Evolutionary conservation across 2,329 filamentous ascomycete genomes (phyloP).

Genomic region (Proliferodiscus dingleyae): DNA sequence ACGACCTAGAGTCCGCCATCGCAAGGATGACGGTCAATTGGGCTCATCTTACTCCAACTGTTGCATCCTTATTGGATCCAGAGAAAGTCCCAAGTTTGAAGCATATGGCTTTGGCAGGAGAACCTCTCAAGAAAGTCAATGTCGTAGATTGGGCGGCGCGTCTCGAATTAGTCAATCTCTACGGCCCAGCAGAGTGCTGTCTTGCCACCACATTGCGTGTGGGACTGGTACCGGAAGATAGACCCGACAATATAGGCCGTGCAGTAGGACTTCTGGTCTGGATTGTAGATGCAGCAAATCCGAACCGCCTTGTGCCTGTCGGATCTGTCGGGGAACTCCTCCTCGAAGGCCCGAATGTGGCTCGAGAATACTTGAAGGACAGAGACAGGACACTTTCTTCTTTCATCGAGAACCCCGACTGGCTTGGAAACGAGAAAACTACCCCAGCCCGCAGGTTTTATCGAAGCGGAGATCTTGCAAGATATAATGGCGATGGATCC

Average conservation of each 20-base stretch:
- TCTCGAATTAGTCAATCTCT: constrained; percentile 36
- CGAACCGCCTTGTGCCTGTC: background rate
- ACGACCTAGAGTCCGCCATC: constrained; percentile 31
- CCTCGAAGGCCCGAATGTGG: background rate
- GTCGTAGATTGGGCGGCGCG: constrained; percentile 33
- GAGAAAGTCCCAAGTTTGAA: constrained; percentile 20
- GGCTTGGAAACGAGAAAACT: background rate
- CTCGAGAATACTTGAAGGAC: background rate
- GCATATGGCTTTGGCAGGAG: constrained; percentile 21
- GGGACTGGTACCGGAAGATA: background rate
- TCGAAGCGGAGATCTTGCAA: background rate
- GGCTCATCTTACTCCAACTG: constrained; percentile 24
- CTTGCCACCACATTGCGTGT: background rate
- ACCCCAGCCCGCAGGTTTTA: background rate
- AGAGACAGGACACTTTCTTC: background rate
- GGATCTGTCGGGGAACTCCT: background rate
- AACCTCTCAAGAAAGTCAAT: constrained; percentile 34
- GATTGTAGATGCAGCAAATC: constrained; percentile 30
- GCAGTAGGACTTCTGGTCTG: background rate
- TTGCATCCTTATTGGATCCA: constrained; percentile 19
- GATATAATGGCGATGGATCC: background rate
- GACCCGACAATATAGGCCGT: background rate
- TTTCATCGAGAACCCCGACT: background rate
- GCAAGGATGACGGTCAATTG: constrained; percentile 18
- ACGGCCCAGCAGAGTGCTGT: constrained; percentile 32